Percentiles rank a stretch among this genome's conserved stretches.
phyloP scores from a whole-genome alignment of 208 protist species.

The Trypanosoma platydactyli region DNA sequence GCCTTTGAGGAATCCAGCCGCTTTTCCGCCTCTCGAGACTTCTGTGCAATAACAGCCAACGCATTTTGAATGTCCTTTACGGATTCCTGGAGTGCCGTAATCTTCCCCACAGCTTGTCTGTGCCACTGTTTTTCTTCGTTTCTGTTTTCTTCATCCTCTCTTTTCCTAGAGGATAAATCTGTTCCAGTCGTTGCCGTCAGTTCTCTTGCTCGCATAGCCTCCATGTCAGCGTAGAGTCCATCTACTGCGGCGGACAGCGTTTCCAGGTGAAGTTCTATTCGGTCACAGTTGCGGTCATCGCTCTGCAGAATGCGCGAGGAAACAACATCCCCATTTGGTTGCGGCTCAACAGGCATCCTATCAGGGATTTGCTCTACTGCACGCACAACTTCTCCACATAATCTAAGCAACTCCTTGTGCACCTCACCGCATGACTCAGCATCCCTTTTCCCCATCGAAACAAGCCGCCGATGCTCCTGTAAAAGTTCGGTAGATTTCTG shows the following conservation, averaged over 20 bases:
- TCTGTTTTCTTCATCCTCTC: no score
- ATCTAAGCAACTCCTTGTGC: conserved; percentile 19
- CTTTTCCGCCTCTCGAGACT: conserved; percentile 15
- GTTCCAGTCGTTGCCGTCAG: background rate
- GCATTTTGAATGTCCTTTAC: conserved; percentile 22
- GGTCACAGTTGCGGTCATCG: background rate
- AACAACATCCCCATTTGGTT: background rate
- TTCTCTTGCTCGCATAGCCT: background rate
- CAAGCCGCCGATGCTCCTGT: conserved; percentile 17
- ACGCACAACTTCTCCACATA: conserved; percentile 23
- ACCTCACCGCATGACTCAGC: conserved; percentile 19
- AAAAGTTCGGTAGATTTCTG: conserved; percentile 1
- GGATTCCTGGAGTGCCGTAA: conserved; percentile 11
- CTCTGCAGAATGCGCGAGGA: background rate
- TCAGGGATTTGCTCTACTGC: conserved; percentile 11
- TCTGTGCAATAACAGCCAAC: conserved; percentile 19
- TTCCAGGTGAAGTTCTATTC: conserved; percentile 10
- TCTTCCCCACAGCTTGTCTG: conserved; percentile 3
- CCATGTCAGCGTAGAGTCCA: conserved; percentile 14
- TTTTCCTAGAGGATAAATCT: no score
- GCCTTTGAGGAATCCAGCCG: conserved; percentile 15
- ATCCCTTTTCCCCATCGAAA: conserved; percentile 17
- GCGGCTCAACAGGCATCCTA: background rate
- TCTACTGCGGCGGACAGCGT: conserved; percentile 17
- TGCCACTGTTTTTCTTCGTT: background rate